Conservation (phyloP, 805 yeast species). For the Kodamaea sagamina region DNA sequence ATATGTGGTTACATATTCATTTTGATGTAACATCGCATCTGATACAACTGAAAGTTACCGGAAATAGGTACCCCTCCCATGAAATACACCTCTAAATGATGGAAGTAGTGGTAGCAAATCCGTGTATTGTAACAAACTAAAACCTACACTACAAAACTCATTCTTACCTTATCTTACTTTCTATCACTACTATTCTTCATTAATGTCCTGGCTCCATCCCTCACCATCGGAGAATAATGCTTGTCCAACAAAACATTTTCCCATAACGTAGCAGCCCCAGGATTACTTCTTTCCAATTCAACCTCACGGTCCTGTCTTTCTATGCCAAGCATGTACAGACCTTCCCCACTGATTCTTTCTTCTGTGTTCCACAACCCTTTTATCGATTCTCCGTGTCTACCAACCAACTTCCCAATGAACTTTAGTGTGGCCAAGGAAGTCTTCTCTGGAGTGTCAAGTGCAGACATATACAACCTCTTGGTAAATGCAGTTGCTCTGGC, state of each 20-base stretch:
- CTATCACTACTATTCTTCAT: slow-evolving; percentile 37
- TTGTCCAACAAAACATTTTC: slow-evolving; percentile 75
- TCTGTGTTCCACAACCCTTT: slow-evolving; percentile 82
- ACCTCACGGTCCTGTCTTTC: slow-evolving; percentile 48
- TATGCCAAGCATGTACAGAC: slow-evolving; percentile 54
- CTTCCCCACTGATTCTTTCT: slow-evolving; percentile 83
- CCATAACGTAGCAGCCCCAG: slow-evolving; percentile 90
- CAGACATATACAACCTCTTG: slow-evolving; percentile 69
- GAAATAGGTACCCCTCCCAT: too few relatives aligned
- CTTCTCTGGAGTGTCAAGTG: slow-evolving; percentile 83
- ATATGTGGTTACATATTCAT: too few relatives aligned
- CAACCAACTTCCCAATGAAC: slow-evolving; percentile 73
- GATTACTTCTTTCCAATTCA: slow-evolving; percentile 73
- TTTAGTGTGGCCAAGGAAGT: slow-evolving; percentile 76
- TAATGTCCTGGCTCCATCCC: slow-evolving; percentile 56
- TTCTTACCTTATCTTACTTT: not conserved
- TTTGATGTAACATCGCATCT: too few relatives aligned
- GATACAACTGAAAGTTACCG: too few relatives aligned
- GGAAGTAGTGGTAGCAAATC: too few relatives aligned
- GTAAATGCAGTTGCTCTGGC: slow-evolving; percentile 77
- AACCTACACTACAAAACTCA: too few relatives aligned
- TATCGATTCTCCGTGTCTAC: slow-evolving; percentile 66
- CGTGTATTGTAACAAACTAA: too few relatives aligned
- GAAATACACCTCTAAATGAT: too few relatives aligned
- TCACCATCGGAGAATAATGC: slow-evolving; percentile 83